Percentiles rank a stretch among this genome's conserved stretches.
phyloP scores from a whole-genome alignment of 2,329 filamentous ascomycete genomes.

The Neofusicoccum sp. region DNA sequence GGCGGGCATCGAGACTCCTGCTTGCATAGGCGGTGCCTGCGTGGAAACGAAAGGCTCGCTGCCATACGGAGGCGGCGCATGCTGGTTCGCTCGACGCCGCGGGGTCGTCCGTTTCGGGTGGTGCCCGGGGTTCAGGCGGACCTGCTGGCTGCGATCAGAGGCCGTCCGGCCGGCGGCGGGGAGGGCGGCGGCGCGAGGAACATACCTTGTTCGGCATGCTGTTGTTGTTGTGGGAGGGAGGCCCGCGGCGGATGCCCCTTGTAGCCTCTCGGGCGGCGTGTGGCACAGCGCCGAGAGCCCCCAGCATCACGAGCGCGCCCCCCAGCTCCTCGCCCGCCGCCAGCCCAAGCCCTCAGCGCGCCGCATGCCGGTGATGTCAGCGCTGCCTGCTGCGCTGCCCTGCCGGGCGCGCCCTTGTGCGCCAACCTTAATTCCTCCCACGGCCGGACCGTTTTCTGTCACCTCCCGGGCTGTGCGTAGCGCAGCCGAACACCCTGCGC shows the following conservation, averaged over 20 bases:
- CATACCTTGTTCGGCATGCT: conserved; percentile 14
- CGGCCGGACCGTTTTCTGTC: conserved; percentile 11
- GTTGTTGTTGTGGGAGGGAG: conserved; percentile 2
- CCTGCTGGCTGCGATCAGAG: conserved; percentile 14
- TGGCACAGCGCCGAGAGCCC: neutral
- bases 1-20: conserved; percentile 15
- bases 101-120: conserved; percentile 15
- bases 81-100: conserved; percentile 16
- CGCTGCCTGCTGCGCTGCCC: neutral
- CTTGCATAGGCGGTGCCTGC: conserved; percentile 15
- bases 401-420: conserved; percentile 3
- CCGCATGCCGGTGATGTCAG: neutral
- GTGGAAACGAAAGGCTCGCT: conserved; percentile 17
- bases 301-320: conserved; percentile 5
- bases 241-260: conserved; percentile 9
- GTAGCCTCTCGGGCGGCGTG: neutral
- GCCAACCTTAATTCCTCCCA: neutral
- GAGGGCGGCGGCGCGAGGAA: neutral
- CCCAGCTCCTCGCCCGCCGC: neutral
- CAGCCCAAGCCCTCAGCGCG: neutral
- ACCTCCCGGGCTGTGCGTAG: neutral
- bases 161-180: neutral
- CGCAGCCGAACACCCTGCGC: neutral
- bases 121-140: conserved; percentile 16
- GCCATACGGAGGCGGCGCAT: conserved; percentile 15